Evolutionary conservation across 495 filamentous ascomycete genomes (phyloP).

Genomic region (Pyronema domesticum): DNA sequence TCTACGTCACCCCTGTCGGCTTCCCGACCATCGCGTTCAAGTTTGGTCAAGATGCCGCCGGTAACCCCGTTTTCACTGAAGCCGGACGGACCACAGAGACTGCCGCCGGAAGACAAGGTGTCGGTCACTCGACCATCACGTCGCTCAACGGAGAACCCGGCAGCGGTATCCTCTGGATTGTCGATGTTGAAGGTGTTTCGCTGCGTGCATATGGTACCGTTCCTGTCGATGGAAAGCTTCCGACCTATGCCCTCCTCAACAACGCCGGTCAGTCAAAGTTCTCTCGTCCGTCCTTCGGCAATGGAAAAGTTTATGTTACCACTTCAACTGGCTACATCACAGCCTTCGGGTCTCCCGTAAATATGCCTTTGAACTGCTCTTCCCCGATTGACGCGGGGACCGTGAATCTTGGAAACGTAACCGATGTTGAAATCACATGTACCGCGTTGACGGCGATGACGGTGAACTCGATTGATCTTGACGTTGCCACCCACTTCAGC

Average conservation of each 20-base stretch:
- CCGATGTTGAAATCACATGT: constrained; percentile 20
- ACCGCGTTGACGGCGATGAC: constrained; percentile 23
- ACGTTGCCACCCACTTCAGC: constrained; percentile 25
- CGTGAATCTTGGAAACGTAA: constrained; percentile 19
- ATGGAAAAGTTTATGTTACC: constrained; percentile 26
- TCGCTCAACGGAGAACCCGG: constrained; percentile 27
- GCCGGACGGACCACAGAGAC: constrained; percentile 25
- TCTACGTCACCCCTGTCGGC: constrained; percentile 29
- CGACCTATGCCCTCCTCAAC: constrained; percentile 26
- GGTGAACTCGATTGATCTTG: constrained; percentile 23
- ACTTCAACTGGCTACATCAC: constrained; percentile 24
- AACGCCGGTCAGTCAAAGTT: constrained; percentile 27
- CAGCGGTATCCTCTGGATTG: constrained; percentile 28
- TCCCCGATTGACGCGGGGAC: constrained; percentile 26
- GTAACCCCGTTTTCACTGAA: constrained; percentile 26
- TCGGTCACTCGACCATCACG: constrained; percentile 28
- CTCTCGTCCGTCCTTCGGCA: constrained; percentile 27
- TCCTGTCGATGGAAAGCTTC: constrained; percentile 26
- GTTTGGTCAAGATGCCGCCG: constrained; percentile 23
- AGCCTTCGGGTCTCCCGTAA: constrained; percentile 28
- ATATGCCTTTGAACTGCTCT: constrained; percentile 28
- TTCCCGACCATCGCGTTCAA: constrained; percentile 27
- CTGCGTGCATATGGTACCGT: constrained; percentile 31
- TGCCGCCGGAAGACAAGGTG: constrained; percentile 26
- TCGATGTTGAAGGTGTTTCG: constrained; percentile 28